phyloP scores from a whole-genome alignment of 2,329 filamentous ascomycete genomes.

The Exserohilum rostratum region DNA sequence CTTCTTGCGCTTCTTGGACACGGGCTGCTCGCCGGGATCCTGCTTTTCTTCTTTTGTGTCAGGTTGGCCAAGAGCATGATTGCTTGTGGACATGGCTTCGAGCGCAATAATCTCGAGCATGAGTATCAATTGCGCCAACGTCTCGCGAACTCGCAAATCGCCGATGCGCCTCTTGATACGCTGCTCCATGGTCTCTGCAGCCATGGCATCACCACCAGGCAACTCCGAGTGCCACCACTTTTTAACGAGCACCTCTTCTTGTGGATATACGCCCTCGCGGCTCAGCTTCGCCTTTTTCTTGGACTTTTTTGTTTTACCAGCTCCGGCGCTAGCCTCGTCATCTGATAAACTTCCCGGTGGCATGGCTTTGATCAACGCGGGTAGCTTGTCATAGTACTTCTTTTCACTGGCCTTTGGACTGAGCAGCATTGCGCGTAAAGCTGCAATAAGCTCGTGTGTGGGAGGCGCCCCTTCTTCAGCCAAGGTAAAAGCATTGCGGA shows the following conservation, averaged over 20 bases:
- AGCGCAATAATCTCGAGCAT: slow-evolving; percentile 78
- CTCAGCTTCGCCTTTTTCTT: slow-evolving; percentile 61
- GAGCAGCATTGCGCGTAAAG: slow-evolving; percentile 72
- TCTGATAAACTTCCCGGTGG: slow-evolving; percentile 51
- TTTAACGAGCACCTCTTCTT: slow-evolving; percentile 68
- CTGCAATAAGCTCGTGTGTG: slow-evolving; percentile 68
- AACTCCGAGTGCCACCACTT: slow-evolving; percentile 69
- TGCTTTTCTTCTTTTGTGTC: slow-evolving; percentile 23
- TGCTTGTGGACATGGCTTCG: slow-evolving; percentile 55
- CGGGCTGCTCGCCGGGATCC: slow-evolving; percentile 19
- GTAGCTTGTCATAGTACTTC: slow-evolving; percentile 76
- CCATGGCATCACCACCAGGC: slow-evolving; percentile 45
- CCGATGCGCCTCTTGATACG: slow-evolving; percentile 68
- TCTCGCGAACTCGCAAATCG: slow-evolving; percentile 74
- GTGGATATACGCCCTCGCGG: slow-evolving; percentile 71
- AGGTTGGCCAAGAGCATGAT: slow-evolving; percentile 31
- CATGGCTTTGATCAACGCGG: slow-evolving; percentile 66
- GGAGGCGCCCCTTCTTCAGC: slow-evolving; percentile 66
- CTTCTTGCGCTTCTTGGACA: slow-evolving; percentile 55
- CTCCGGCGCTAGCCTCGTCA: slow-evolving; percentile 48
- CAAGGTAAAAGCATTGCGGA: slow-evolving; percentile 71
- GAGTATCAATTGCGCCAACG: slow-evolving; percentile 79
- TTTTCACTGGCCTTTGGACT: slow-evolving; percentile 73
- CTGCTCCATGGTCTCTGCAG: slow-evolving; percentile 49
- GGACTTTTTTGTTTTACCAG: slow-evolving; percentile 47